These are phyloP conservation scores for Pseudozyma pruni DNA, from an alignment of 1,284 basidiomycete species.

Conservation along the genomic window DNA sequence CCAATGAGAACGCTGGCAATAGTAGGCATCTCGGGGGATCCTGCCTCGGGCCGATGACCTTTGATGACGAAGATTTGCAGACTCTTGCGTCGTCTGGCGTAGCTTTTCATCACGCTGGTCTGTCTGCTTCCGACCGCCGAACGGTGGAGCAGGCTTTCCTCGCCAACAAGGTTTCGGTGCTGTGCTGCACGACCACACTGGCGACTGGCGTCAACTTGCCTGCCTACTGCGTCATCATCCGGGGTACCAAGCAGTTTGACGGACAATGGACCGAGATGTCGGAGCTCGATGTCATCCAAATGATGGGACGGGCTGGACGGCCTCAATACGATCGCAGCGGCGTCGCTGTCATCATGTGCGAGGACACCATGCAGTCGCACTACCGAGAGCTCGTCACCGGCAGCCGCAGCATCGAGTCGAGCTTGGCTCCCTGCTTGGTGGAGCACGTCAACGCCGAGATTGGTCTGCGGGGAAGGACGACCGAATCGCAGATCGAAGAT, in stretches of 20 bases:
- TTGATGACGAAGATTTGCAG: conserved; percentile 45
- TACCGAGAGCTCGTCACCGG: conserved; percentile 51
- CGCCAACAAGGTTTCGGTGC: conserved; percentile 72
- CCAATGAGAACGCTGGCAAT: conserved; percentile 26
- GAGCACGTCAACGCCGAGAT: conserved; percentile 62
- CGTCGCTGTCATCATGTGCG: conserved; percentile 61
- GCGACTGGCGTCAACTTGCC: conserved; percentile 86
- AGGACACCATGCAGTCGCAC: conserved; percentile 43
- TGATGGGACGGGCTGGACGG: conserved; percentile 80
- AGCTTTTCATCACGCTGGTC: conserved; percentile 86
- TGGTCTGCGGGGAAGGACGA: conserved; percentile 24
- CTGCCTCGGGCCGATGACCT: conserved; percentile 14
- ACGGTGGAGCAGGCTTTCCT: conserved; percentile 78
- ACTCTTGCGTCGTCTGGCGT: conserved; percentile 72
- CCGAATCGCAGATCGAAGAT: conserved; percentile 24
- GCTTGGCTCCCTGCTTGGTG: conserved; percentile 42
- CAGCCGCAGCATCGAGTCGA: conserved; percentile 49
- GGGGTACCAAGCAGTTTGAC: conserved; percentile 55
- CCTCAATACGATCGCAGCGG: conserved; percentile 82
- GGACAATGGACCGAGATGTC: conserved; percentile 53
- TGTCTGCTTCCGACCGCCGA: conserved; percentile 78
- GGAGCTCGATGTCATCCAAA: conserved; percentile 70
- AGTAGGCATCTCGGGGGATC: background rate
- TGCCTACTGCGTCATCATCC: conserved; percentile 64
- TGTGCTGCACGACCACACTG: conserved; percentile 73